A percentile compares a stretch with the other conserved stretches of the same genome.
phyloP scores from a whole-genome alignment of 176 grass and related monocot species.

The Hordeum vulgare region DNA sequence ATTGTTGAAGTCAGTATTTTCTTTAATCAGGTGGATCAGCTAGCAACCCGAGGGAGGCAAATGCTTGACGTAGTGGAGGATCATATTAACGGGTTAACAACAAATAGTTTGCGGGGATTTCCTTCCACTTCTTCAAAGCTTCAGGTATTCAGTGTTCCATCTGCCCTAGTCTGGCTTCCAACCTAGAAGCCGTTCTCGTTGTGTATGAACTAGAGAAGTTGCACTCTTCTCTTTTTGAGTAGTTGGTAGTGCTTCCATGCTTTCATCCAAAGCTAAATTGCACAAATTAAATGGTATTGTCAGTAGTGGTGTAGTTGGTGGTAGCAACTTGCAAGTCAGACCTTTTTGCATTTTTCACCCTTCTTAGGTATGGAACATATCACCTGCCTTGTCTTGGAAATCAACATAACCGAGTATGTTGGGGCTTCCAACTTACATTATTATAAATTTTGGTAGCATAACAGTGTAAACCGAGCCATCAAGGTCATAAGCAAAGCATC shows the following conservation, averaged over 20 bases:
- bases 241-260: background rate
- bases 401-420: background rate
- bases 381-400: background rate
- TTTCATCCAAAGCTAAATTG: background rate
- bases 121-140: conserved; percentile 42
- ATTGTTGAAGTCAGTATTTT: background rate
- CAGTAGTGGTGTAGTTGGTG: background rate
- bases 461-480: background rate
- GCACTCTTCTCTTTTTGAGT: conserved; percentile 5
- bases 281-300: background rate
- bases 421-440: background rate
- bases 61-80: conserved; percentile 38
- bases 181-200: background rate
- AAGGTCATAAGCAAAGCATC: background rate
- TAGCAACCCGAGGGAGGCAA: conserved; percentile 15
- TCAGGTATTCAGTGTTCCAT: conserved; percentile 35
- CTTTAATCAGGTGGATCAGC: conserved; percentile 33
- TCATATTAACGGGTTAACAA: conserved; percentile 38
- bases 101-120: conserved; percentile 34
- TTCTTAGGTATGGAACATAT: background rate
- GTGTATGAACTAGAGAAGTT: conserved; percentile 9
- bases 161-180: background rate
- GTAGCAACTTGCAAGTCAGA: background rate
- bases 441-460: background rate
- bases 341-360: background rate